Conservation (phyloP, 345 rosid genomes). For the Ceriops tagal region DNA sequence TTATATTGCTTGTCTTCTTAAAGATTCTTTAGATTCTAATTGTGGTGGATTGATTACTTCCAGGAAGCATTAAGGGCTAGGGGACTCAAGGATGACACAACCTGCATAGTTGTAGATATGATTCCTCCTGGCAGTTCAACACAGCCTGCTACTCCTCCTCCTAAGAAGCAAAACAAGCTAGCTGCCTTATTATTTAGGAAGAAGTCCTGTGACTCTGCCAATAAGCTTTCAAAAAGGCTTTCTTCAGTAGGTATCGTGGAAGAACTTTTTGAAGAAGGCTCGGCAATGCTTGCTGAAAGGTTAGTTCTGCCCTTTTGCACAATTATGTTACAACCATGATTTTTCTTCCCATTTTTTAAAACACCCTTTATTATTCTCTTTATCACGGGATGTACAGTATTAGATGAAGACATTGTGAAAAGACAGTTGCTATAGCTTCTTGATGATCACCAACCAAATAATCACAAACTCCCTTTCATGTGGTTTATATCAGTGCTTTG, state of each 20-base stretch:
- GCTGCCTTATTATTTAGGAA: conserved; percentile 54
- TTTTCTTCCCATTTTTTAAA: neutral
- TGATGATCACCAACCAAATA: too few species aligned
- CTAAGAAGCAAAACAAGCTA: conserved; percentile 57
- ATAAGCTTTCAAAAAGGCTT: conserved; percentile 58
- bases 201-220: conserved; percentile 50
- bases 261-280: conserved; percentile 95
- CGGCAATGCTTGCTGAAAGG: conserved; percentile 95
- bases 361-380: neutral
- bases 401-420: too few species aligned
- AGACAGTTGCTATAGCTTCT: too few species aligned
- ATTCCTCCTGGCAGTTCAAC: conserved; percentile 60
- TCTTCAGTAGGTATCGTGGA: conserved; percentile 72
- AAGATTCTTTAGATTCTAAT: neutral
- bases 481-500: too few species aligned
- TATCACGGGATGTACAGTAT: too few species aligned
- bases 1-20: neutral
- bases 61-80: conserved; percentile 81
- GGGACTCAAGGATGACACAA: conserved; percentile 88
- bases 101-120: conserved; percentile 83
- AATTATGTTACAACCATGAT: neutral
- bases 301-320: conserved; percentile 21
- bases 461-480: too few species aligned
- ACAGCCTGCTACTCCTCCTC: conserved; percentile 43
- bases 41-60: conserved; percentile 12